A percentile compares a stretch with the other conserved stretches of the same genome.
These are phyloP conservation scores for Dissoconium aciculare DNA, from an alignment of 2,329 filamentous ascomycete species.

Conservation along the genomic window DNA sequence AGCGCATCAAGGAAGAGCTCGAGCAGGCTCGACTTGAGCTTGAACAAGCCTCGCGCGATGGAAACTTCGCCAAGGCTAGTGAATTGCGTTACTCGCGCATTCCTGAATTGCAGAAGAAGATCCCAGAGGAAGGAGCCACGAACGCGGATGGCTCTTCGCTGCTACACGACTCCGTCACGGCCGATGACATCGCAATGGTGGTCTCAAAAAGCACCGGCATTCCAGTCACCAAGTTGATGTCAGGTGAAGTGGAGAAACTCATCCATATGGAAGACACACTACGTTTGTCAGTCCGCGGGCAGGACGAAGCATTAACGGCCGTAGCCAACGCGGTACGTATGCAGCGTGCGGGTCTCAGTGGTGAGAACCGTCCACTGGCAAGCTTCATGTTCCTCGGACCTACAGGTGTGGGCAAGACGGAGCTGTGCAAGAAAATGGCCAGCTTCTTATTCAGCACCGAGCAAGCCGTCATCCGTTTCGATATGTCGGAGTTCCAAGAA, in stretches of 20 bases:
- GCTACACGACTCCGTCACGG: conserved; percentile 85
- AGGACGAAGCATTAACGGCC: conserved; percentile 82
- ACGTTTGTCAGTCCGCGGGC: conserved; percentile 69
- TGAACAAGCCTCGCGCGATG: conserved; percentile 72
- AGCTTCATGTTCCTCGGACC: conserved; percentile 97
- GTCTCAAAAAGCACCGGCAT: conserved; percentile 88
- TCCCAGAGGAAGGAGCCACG: conserved; percentile 55
- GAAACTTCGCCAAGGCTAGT: conserved; percentile 79
- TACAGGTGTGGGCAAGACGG: conserved; percentile 92
- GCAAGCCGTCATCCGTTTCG: conserved; percentile 78
- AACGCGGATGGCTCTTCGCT: conserved; percentile 37
- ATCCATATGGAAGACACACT: conserved; percentile 91
- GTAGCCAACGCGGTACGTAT: conserved; percentile 88
- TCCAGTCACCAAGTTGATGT: conserved; percentile 79
- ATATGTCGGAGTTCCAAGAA: conserved; percentile 97
- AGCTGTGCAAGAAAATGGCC: conserved; percentile 91
- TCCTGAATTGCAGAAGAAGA: conserved; percentile 59
- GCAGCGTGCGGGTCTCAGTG: conserved; percentile 80
- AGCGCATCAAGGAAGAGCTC: conserved; percentile 74
- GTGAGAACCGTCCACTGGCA: conserved; percentile 79
- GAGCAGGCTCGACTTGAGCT: conserved; percentile 75
- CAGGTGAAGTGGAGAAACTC: conserved; percentile 85
- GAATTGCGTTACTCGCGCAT: conserved; percentile 83
- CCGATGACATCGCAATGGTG: conserved; percentile 85
- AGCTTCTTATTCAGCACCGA: conserved; percentile 87